Percentiles rank a stretch among this genome's conserved stretches.
Conservation (phyloP, 345 rosid genomes). For the Rhizophora mangle region DNA sequence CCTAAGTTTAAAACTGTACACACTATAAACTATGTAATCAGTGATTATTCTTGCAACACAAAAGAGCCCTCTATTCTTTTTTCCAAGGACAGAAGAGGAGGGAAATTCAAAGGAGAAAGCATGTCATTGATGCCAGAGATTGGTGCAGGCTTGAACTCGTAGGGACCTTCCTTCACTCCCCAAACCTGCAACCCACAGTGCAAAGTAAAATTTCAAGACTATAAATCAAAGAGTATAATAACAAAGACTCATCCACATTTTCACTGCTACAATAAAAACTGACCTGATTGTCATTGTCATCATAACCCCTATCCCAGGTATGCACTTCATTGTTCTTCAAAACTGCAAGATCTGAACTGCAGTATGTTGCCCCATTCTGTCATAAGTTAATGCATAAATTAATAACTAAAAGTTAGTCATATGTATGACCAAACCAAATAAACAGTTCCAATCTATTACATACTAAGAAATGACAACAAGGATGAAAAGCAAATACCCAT, state of each 20-base stretch:
- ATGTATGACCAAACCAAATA: too few relatives aligned
- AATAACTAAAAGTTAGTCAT: background rate
- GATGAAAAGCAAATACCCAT: conserved; percentile 50
- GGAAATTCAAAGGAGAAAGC: conserved; percentile 54
- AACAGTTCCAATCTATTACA: too few relatives aligned
- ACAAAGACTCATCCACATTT: background rate
- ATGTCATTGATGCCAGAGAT: conserved; percentile 45
- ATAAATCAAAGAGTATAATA: too few relatives aligned
- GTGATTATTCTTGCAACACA: conserved; percentile 61
- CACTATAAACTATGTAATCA: background rate
- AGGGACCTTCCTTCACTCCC: conserved; percentile 76
- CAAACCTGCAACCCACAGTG: conserved; percentile 53
- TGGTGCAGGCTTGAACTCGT: conserved; percentile 79
- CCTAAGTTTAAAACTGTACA: conserved; percentile 14
- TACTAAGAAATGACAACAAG: background rate
- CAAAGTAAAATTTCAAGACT: background rate
- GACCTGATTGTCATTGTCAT: conserved; percentile 77
- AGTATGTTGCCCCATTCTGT: conserved; percentile 73
- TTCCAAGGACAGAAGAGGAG: conserved; percentile 46
- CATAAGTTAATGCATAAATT: background rate
- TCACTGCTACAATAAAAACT: conserved; percentile 5
- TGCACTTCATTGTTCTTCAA: conserved; percentile 83
- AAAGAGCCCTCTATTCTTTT: conserved; percentile 80
- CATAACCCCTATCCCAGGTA: conserved; percentile 87
- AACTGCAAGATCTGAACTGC: conserved; percentile 78